These are phyloP conservation scores for Solanum chiquidenum DNA, from an alignment of 257 asterid species.

Conservation along the genomic window DNA sequence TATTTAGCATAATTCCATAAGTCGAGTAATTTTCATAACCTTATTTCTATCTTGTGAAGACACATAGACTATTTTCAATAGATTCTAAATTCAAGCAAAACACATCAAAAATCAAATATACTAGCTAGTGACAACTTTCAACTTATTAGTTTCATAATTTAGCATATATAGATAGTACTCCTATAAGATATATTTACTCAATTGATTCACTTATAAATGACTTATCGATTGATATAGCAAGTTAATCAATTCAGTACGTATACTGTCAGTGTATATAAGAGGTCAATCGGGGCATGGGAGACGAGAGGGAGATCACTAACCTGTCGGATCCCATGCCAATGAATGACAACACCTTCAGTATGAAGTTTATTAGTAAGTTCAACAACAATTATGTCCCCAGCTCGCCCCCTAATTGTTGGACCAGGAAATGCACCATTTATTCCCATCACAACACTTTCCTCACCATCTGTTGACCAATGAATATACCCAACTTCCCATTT, in stretches of 20 bases:
- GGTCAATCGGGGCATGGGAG: neutral
- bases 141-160: neutral
- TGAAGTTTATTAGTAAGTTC: constrained; percentile 58
- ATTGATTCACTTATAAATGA: neutral
- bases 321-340: constrained; percentile 94
- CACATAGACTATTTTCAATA: too few relatives aligned
- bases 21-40: neutral
- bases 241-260: neutral
- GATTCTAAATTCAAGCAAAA: too few relatives aligned
- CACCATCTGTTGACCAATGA: constrained; percentile 70
- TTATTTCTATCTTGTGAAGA: neutral
- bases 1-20: too few relatives aligned
- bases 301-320: neutral
- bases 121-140: too few relatives aligned
- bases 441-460: constrained; percentile 43
- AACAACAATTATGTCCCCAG: constrained; percentile 51
- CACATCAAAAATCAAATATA: neutral
- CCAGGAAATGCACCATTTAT: constrained; percentile 83
- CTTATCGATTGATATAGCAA: neutral
- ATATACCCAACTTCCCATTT: constrained; percentile 59
- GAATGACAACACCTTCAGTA: constrained; percentile 78
- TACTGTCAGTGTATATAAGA: neutral
- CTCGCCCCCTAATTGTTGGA: constrained; percentile 64
- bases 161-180: neutral
- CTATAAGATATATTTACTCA: neutral